phyloP scores from a whole-genome alignment of 2,329 filamentous ascomycete species.

The Calonectria crousiana region DNA sequence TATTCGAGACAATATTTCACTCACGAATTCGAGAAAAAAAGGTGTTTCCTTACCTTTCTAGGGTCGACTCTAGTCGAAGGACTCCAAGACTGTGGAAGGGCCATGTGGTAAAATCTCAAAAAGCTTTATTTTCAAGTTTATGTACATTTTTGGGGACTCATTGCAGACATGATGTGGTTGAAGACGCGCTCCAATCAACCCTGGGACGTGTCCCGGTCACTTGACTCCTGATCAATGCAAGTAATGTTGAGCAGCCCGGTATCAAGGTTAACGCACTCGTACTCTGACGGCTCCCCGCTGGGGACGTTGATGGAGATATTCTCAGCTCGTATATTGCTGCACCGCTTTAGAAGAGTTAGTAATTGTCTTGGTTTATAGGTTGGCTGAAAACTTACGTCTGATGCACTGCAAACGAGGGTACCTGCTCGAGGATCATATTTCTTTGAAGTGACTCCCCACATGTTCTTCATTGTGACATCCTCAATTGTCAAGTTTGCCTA shows the following conservation, averaged over 20 bases:
- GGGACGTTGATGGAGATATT: constrained; percentile 40
- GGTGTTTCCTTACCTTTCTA: not conserved
- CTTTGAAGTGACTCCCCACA: constrained; percentile 45
- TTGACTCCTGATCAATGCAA: constrained; percentile 25
- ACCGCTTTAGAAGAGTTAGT: constrained; percentile 33
- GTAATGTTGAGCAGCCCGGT: constrained; percentile 30
- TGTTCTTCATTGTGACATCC: constrained; percentile 45
- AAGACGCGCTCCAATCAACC: constrained; percentile 4
- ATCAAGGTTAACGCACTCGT: constrained; percentile 41
- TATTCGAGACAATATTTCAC: not conserved
- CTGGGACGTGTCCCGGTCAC: constrained; percentile 32
- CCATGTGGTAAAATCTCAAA: not conserved
- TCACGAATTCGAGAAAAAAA: not conserved
- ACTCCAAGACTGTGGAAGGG: not conserved
- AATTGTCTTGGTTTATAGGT: accelerated
- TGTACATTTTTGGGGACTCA: not conserved
- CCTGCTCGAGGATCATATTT: constrained; percentile 47
- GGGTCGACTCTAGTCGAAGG: not conserved
- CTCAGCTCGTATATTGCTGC: constrained; percentile 38
- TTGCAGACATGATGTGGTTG: not conserved
- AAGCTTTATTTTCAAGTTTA: not conserved
- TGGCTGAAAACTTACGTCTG: constrained; percentile 36
- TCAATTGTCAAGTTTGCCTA: constrained; percentile 43
- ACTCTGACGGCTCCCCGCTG: constrained; percentile 36
- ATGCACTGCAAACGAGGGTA: constrained; percentile 45